Base-by-base conservation (phyloP, 495 filamentous ascomycete genomes). In the Tuber magnatum region DNA sequence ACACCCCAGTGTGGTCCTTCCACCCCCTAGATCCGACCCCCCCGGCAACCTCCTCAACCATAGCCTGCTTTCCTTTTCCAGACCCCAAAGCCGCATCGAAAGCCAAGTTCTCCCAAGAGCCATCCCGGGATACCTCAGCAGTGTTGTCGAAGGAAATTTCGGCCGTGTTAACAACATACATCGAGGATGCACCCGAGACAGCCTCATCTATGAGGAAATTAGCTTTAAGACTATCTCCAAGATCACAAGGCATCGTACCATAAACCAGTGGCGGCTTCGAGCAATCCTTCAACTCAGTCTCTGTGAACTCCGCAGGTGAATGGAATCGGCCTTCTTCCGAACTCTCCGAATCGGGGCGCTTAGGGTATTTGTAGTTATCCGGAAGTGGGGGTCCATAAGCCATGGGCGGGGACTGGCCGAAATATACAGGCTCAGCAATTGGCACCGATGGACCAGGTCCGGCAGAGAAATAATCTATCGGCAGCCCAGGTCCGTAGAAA, bases 401-500 rank as follows among this genome's bases (percentile, higher is more conserved):
- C 56, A 65, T 14, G 12, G 56, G 56, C 56, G 56, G 56, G 28
- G 56, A 35, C 56, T 35, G 56, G 56, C 12, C 56, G 5, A 32
- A 35, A 65, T 35, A 65, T 18, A 42, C 39, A 77, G 65, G 28
- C 51, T 28, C 71, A 42, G 51, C 44, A 46, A 41, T 39, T 68
- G 14, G 32, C 61, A 68, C 10, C 32, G 24, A 70, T 32, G 32
- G 28, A 28, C 73, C 68, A 42, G 68, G 39, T 40, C 28, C 20
- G 18, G 42, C 69, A 38, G 71, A 69, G 14, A 40, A 48, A 24
- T 51, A 65, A 32, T 46, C 1, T 20, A 41, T 68, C 18, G 76
- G 75, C 46, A 79, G 74, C 42, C 76, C 68, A 43, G 78, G 77
- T 16, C 78, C 71, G 40, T 73, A 75, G 61, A 35, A 78, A 24